Base-by-base conservation (phyloP, 177 flowering plant species). In the Telopea speciosissima region DNA sequence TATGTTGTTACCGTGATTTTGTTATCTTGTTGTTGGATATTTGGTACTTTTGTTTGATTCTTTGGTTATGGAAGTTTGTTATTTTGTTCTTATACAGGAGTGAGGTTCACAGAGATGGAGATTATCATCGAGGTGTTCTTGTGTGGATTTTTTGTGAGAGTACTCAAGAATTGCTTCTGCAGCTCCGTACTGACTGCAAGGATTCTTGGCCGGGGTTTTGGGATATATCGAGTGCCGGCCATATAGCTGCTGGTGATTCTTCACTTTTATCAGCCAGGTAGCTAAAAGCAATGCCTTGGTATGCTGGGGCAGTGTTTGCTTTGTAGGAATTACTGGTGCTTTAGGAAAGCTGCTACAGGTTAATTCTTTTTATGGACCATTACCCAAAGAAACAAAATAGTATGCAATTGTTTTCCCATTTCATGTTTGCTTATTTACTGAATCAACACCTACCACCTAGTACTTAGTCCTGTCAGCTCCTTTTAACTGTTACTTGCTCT, bases 161-260 rank as follows among this genome's bases (percentile, higher is more conserved):
- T 63, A 94, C 97, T 17, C 87, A 87, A 69, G 85, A 94, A 72
- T 68, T 94, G 68, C 95, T 94, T 74, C 83, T 94, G 44, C 98
- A 94, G 74, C 75, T 70, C 13, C 97, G 98, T 69, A 84, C 97
- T 63, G 93, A 89, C 72, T 82, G 87, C 77, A 94, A 91, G 83
- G 98, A 94, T 77, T 94, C 95, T 1, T 90, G 91, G 92, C 84
- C 98, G 1, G 92, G 96, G 17, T 40, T 81, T 62, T 94, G 98
- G 98, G 97, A 94, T 79, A 84, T 89, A 62, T 94, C 98, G 17
- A 91, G 98, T 74, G 98, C 97, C 36, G 98, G 98, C 25, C 97
- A 94, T 74, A 82, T 94, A 67, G 88, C 98, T 68, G 93, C 98
- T 61, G 96, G 97, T 17, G 92, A 91, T 78, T 80, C 93, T 5